Conservation (phyloP, 176 grass and related monocot species). For the Microstegium vimineum region DNA sequence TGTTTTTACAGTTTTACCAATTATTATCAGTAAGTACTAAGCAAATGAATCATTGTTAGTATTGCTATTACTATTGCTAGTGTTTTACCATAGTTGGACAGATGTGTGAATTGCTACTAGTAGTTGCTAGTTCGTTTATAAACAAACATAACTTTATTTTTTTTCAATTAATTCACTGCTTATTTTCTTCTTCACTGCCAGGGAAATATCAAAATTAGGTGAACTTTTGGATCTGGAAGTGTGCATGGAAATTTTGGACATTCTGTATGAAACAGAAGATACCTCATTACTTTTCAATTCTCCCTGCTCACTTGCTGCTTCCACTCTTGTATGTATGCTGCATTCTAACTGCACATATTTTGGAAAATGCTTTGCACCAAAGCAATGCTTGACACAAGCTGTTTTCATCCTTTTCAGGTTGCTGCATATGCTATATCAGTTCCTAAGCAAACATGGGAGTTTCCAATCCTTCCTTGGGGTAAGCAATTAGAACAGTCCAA, state of each 20-base stretch:
- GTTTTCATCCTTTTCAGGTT: slow-evolving; percentile 48
- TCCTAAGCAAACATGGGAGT: slow-evolving; percentile 86
- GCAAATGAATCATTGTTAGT: not conserved
- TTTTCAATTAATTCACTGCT: not conserved
- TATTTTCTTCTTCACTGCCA: slow-evolving; percentile 32
- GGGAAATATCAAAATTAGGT: slow-evolving; percentile 76
- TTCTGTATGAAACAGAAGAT: slow-evolving; percentile 80
- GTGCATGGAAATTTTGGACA: slow-evolving; percentile 90
- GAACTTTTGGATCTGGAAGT: slow-evolving; percentile 59
- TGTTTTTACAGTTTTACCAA: not conserved
- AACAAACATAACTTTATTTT: not conserved
- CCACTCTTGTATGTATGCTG: slow-evolving; percentile 67
- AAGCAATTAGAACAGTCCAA: slow-evolving; percentile 13
- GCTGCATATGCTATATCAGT: slow-evolving; percentile 77
- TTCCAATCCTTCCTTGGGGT: slow-evolving; percentile 94
- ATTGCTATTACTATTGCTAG: not conserved
- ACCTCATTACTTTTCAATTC: slow-evolving; percentile 58
- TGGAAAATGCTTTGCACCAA: not conserved
- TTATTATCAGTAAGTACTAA: not conserved
- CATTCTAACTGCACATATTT: not conserved
- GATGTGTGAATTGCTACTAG: not conserved
- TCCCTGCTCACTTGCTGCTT: slow-evolving; percentile 68
- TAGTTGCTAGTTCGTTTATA: slow-evolving; percentile 15
- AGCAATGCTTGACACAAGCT: not conserved
- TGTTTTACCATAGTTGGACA: not conserved